Conservation (phyloP, 1,284 basidiomycete genomes). For the Microbotryum silenes-acaulis region DNA sequence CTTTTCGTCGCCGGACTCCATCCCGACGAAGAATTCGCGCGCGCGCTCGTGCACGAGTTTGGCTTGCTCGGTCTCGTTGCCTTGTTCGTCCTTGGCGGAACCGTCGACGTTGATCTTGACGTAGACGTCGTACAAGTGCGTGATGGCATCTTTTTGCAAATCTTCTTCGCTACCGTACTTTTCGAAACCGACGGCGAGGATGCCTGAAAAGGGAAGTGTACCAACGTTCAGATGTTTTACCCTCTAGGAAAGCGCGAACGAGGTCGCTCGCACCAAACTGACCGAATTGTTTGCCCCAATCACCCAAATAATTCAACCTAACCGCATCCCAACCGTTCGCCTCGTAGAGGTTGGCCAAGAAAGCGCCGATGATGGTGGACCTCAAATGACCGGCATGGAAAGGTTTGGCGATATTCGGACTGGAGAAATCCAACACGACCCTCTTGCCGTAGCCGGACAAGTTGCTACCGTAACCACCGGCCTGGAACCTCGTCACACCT, state of each 20-base stretch:
- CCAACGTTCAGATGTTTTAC: neutral
- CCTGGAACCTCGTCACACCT: constrained; percentile 38
- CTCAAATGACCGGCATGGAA: constrained; percentile 97
- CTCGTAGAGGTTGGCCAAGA: constrained; percentile 84
- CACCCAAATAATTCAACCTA: constrained; percentile 74
- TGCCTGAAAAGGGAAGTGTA: constrained; percentile 52
- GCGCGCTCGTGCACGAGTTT: constrained; percentile 67
- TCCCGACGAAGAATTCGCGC: constrained; percentile 84
- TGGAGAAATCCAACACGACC: constrained; percentile 77
- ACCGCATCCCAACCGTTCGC: constrained; percentile 87
- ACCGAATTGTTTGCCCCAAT: constrained; percentile 48
- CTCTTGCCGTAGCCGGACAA: constrained; percentile 59
- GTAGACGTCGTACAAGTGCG: constrained; percentile 90
- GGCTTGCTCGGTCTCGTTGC: constrained; percentile 41
- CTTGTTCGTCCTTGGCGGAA: constrained; percentile 15
- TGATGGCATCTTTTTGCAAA: constrained; percentile 82
- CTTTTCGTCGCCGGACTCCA: constrained; percentile 86
- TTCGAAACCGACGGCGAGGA: constrained; percentile 88
- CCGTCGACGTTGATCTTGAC: constrained; percentile 88
- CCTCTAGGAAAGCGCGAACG: constrained; percentile 60
- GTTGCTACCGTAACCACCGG: constrained; percentile 50
- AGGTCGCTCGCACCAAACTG: constrained; percentile 2
- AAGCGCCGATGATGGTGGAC: constrained; percentile 95
- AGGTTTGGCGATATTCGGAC: constrained; percentile 96
- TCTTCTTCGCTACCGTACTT: constrained; percentile 80